Conservation (phyloP, 1,139 yeast species). For the Casaregolazyma lundiana region DNA sequence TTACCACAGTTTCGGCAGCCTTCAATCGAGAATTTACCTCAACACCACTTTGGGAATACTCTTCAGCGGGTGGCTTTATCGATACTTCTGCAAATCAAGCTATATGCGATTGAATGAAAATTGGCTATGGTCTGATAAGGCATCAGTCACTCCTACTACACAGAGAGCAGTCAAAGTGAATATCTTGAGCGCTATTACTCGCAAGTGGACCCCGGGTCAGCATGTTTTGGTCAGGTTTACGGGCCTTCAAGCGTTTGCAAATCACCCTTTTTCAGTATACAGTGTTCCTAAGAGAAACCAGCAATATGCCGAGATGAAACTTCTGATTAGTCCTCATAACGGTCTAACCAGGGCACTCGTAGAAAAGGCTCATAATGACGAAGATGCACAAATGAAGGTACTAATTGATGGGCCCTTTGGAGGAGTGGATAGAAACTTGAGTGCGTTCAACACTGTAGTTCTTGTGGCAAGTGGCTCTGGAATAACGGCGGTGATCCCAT, state of each 20-base stretch:
- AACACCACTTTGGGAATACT: slow-evolving; percentile 54
- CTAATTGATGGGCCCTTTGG: slow-evolving; percentile 64
- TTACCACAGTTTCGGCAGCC: slow-evolving; percentile 44
- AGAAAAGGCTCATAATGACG: slow-evolving; percentile 23
- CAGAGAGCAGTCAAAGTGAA: slow-evolving; percentile 41
- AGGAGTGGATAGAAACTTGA: slow-evolving; percentile 48
- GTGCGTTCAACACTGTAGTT: slow-evolving; percentile 46
- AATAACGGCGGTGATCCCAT: slow-evolving; percentile 49
- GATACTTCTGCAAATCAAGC: slow-evolving; percentile 48
- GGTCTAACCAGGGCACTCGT: slow-evolving; percentile 46
- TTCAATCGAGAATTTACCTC: slow-evolving; percentile 46
- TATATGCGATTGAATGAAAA: slow-evolving; percentile 38
- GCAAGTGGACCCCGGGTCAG: slow-evolving; percentile 57
- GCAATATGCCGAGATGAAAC: slow-evolving; percentile 36
- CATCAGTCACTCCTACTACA: slow-evolving; percentile 33
- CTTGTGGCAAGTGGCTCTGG: slow-evolving; percentile 46
- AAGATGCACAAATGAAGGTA: slow-evolving; percentile 29
- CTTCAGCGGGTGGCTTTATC: slow-evolving; percentile 48
- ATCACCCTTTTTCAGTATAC: slow-evolving; percentile 61
- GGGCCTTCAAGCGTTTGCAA: slow-evolving; percentile 46
- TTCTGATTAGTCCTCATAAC: slow-evolving; percentile 46
- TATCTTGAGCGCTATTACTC: slow-evolving; percentile 36
- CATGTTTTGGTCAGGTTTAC: slow-evolving; percentile 52
- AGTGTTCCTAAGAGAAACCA: slow-evolving; percentile 33
- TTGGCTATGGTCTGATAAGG: slow-evolving; percentile 46